Conservation (phyloP, 768 basidiomycete species). For the Mycena latifolia region DNA sequence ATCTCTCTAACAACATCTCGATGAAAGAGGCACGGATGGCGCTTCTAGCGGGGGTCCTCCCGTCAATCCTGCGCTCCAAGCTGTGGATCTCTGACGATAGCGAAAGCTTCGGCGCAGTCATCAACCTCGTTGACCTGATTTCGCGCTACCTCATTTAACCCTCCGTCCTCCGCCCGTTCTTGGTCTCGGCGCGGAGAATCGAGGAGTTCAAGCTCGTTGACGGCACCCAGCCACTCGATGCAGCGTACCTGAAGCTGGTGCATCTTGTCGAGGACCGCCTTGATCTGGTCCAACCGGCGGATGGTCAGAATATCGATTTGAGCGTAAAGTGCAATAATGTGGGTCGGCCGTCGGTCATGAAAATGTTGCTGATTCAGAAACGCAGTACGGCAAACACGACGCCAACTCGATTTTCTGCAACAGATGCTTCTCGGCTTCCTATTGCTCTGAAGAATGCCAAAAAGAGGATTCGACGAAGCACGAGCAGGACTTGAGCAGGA, state of each 20-base stretch:
- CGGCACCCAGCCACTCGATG: background rate
- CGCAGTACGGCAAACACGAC: conserved; percentile 6
- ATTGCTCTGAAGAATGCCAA: conserved; percentile 13
- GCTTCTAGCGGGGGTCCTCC: conserved; percentile 5
- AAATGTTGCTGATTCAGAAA: no score
- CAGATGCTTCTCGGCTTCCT: conserved; percentile 1
- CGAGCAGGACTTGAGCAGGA: background rate
- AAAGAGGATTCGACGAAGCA: background rate
- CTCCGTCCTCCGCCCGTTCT: conserved; percentile 19
- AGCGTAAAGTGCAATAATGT: background rate
- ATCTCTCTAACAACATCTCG: background rate
- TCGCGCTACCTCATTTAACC: conserved; percentile 17
- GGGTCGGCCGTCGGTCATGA: background rate
- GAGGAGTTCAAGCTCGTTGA: background rate
- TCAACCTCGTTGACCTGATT: background rate
- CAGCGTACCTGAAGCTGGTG: conserved; percentile 1
- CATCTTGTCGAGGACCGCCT: background rate
- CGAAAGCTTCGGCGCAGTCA: background rate
- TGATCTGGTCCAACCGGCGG: background rate
- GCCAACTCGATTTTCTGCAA: background rate
- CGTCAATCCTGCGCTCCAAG: conserved; percentile 7
- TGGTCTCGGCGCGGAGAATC: conserved; percentile 2
- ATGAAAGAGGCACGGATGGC: conserved; percentile 11
- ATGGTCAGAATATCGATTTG: background rate
- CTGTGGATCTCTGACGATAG: background rate